Evolutionary conservation across 352 stramenopile genomes (phyloP), one percentile per base, ranked within the genome.

Genomic region (Peronospora belbahrii): DNA sequence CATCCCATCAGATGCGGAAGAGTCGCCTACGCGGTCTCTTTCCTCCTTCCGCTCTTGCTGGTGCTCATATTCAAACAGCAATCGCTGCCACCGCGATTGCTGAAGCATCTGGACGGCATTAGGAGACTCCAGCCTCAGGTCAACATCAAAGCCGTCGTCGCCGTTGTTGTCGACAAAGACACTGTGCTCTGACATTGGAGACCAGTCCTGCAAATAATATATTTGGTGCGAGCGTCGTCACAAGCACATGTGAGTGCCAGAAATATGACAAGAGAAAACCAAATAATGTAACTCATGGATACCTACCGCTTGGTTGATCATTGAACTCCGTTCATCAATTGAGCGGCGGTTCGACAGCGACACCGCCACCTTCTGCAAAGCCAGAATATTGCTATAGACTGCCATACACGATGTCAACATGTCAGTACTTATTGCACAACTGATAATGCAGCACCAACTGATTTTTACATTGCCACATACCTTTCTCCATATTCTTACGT

Each of bases 361-460:
- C 20, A 90, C 67, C 0, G 76, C 76, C 39, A 85, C 76, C 2
- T 51, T 59, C 30, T 93, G 78, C n/a, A 93, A 46, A 9, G 79
- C 66, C 2, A 90, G 56, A 11, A 93, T 82, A 51, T 87, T 88
- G 38, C 65, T 72, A 32, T 89, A 93, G 6, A 93, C 82, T 93
- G 36, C 41, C 3, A 35, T 23, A 38, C 14, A 56, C 35, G 35
- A 10, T 41, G 44, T 10, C 15, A 36, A 13, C 14, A 42, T 20
- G 31, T 47, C n/a, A 65, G 18, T n/a, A n/a, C n/a, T n/a, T n/a
- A 3, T 4, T 32, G 37, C 2, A 57, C 10, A 22, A 27, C 18
- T 15, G 5, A 10, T 31, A 20, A 22, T n/a, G n/a, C n/a, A n/a
- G n/a, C n/a, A n/a, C n/a, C n/a, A n/a, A n/a, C n/a, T n/a, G n/a